Conservation (phyloP, 352 stramenopile genomes). For the Globisporangium mamillatum region DNA sequence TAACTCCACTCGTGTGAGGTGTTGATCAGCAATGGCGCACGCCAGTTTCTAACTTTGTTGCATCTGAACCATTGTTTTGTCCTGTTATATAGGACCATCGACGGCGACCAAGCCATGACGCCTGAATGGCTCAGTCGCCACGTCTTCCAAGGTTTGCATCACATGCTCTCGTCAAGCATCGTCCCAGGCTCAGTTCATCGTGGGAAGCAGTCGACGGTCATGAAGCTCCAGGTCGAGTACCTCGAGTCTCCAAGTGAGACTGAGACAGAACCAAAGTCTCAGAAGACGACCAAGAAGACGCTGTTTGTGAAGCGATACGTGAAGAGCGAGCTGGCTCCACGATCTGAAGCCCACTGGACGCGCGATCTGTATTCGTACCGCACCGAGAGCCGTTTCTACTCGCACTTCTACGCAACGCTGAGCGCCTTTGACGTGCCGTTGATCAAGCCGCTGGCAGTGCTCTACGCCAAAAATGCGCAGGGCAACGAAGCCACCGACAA, state of each 20-base stretch:
- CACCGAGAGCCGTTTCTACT: conserved; percentile 59
- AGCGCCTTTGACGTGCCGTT: conserved; percentile 28
- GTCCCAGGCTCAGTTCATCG: conserved; percentile 31
- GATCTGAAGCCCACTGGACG: conserved; percentile 43
- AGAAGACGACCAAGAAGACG: conserved; percentile 13
- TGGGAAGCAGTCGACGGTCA: conserved; percentile 59
- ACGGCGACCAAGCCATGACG: conserved; percentile 36
- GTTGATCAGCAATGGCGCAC: conserved; percentile 3
- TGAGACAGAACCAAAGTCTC: background rate
- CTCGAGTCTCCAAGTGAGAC: background rate
- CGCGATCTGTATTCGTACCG: conserved; percentile 62
- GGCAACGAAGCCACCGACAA: conserved; percentile 28
- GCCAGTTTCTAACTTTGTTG: conserved; percentile 14
- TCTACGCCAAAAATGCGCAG: conserved; percentile 30
- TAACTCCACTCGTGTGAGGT: background rate
- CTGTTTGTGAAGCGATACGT: conserved; percentile 72
- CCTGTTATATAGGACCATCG: conserved; percentile 35
- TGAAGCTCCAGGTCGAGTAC: conserved; percentile 33
- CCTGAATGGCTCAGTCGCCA: conserved; percentile 42
- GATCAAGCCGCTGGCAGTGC: conserved; percentile 46
- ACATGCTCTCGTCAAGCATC: conserved; percentile 23
- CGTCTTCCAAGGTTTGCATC: conserved; percentile 17
- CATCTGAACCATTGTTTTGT: background rate
- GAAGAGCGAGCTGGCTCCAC: conserved; percentile 43
- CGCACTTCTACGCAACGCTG: conserved; percentile 35